A percentile compares a stretch with the other conserved stretches of the same genome.
phyloP scores from a whole-genome alignment of 1,284 basidiomycete species.

The Laetiporus sulphureus region DNA sequence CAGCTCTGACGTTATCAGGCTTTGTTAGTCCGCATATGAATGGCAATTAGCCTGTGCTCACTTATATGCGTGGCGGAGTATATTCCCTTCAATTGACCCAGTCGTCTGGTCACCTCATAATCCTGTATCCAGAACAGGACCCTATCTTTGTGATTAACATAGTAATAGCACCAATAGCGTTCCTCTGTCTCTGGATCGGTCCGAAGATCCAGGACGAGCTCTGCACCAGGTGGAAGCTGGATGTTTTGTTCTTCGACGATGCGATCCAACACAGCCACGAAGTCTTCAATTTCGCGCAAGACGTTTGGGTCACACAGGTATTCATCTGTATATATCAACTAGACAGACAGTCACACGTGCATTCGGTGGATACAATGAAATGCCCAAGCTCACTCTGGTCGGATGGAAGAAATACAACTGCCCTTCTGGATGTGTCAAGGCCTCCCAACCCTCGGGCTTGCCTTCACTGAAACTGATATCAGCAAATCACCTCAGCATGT shows the following conservation, averaged over 20 bases:
- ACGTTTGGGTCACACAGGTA: constrained; percentile 16
- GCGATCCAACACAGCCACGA: constrained; percentile 10
- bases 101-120: constrained; percentile 23
- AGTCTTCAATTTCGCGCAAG: constrained; percentile 11
- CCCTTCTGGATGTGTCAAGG: constrained; percentile 23
- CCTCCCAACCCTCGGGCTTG: constrained; percentile 16
- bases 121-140: constrained; percentile 24
- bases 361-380: not conserved
- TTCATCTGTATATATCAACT: constrained; percentile 23
- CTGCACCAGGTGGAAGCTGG: constrained; percentile 11
- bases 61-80: constrained; percentile 34
- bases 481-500: no score
- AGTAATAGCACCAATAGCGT: constrained; percentile 25
- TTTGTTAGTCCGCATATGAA: not conserved
- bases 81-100: constrained; percentile 29
- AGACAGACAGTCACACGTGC: not conserved
- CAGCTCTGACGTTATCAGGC: constrained; percentile 36
- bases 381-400: constrained; percentile 14
- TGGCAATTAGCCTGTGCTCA: constrained; percentile 18
- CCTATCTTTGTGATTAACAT: constrained; percentile 14
- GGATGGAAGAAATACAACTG: constrained; percentile 21
- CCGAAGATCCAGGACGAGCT: constrained; percentile 21
- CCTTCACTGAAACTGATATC: constrained; percentile 8
- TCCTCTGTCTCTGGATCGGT: not conserved
- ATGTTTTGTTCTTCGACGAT: constrained; percentile 1